These are phyloP conservation scores for Globisporangium paddicum DNA, from an alignment of 352 stramenopile genomes.

Conservation along the genomic window DNA sequence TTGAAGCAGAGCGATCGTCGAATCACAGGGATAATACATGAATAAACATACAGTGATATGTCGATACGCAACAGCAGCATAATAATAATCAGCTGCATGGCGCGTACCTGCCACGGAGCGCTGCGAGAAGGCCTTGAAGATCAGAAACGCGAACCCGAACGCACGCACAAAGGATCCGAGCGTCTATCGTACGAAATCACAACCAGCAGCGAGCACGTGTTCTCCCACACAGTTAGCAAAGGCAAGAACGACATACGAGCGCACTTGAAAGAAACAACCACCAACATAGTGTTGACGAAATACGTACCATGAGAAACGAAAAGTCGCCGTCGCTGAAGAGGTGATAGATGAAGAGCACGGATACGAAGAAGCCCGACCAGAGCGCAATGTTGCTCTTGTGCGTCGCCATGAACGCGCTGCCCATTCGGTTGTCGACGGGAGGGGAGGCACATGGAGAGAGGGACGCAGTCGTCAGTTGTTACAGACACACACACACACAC, in stretches of 20 bases:
- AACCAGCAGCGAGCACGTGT: not conserved
- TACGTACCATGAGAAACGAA: slow-evolving; percentile 96
- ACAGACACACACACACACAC: not conserved
- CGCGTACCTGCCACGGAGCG: slow-evolving; percentile 74
- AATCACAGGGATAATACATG: not conserved
- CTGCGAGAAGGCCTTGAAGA: slow-evolving; percentile 94
- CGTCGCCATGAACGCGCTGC: slow-evolving; percentile 65
- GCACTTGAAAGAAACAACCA: too few relatives aligned
- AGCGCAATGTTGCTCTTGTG: slow-evolving; percentile 96
- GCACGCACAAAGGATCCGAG: slow-evolving; percentile 87
- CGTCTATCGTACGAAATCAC: slow-evolving; percentile 43
- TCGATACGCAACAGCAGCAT: not conserved
- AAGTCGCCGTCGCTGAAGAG: slow-evolving; percentile 98
- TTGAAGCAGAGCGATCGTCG: not conserved
- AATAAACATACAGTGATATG: not conserved
- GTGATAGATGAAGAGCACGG: slow-evolving; percentile 95
- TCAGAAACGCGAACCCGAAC: slow-evolving; percentile 91
- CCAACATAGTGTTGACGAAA: not conserved
- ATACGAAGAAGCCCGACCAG: slow-evolving; percentile 94
- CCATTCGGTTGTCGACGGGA: not conserved
- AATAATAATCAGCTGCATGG: not conserved
- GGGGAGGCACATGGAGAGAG: not conserved
- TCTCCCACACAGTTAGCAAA: not conserved
- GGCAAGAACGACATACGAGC: too few relatives aligned
- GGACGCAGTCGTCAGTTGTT: not conserved